phyloP scores from a whole-genome alignment of 1,284 basidiomycete species.

The Neonothopanus nambi region DNA sequence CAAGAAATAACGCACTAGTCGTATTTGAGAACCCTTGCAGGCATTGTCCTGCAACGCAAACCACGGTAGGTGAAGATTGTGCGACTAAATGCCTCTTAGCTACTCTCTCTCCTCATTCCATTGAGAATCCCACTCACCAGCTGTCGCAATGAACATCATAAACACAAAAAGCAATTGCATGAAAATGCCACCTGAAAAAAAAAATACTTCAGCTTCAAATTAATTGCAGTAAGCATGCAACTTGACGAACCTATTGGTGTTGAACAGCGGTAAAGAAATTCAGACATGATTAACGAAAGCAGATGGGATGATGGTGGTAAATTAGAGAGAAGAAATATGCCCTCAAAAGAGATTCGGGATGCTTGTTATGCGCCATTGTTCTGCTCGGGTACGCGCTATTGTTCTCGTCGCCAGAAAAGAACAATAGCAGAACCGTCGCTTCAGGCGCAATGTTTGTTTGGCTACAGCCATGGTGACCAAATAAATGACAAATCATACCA shows the following conservation, averaged over 20 bases:
- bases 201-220: neutral
- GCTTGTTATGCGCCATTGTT: neutral
- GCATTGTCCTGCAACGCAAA: slow-evolving; percentile 84
- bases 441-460: too few species aligned
- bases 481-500: too few species aligned
- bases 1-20: slow-evolving; percentile 52
- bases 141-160: neutral
- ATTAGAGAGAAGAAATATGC: neutral
- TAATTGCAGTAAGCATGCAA: neutral
- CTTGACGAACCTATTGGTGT: neutral
- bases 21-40: slow-evolving; percentile 71
- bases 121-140: neutral
- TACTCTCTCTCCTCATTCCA: neutral
- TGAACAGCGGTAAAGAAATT: neutral
- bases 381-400: too few species aligned
- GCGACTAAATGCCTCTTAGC: slow-evolving; percentile 38
- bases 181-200: neutral
- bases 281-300: slow-evolving; percentile 11
- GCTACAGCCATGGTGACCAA: too few species aligned
- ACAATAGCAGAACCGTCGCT: too few species aligned
- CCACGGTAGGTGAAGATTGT: slow-evolving; percentile 56
- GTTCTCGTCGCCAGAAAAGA: too few species aligned
- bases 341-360: slow-evolving; percentile 1
- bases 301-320: slow-evolving; percentile 2
- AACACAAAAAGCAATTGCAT: slow-evolving; percentile 2